Evolutionary conservation across 345 rosid species (phyloP), one percentile per base, ranked within the genome.

Genomic region (Pugionium cornutum): DNA sequence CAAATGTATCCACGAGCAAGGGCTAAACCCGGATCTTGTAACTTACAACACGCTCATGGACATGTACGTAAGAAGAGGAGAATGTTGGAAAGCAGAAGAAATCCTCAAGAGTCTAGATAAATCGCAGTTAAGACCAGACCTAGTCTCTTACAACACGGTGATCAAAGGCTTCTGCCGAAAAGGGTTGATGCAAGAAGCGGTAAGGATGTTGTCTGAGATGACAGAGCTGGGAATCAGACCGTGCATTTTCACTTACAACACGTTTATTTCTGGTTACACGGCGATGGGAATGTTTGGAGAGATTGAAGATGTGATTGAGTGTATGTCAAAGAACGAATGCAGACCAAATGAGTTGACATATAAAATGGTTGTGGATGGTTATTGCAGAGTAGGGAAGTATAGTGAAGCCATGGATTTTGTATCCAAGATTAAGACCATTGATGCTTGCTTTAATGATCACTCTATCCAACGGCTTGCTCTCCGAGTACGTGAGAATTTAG

Each of bases 31-130:
- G 0, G 88, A 92, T 83, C 84, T 92, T 25, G 76, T 89, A 68
- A 89, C 95, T 57, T 82, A 84, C 80, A 92, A 92, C 81, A 92
- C 83, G 78, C 79, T 89, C 71, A 92, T 92, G 85, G 96, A 89
- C 79, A 84, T 92, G 96, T 82, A 89, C 61, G 98, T 89, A 9
- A 74, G 95, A 67, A 79, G 73, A 0, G 88, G 96, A 71, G 88
- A 87, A 53, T 89, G 86, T 75, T 83, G 88, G 92, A 87, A 82
- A 78, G 95, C 98, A 0, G 98, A 92, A 76, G 91, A 87, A 62
- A 72, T 92, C 46, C 86, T 92, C 8, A 81, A 60, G 70, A 78
- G 63, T 40, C 65, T 92, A 55, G 70, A 74, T 4, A 75, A 34
- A 5, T 75, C 86, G 0, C 83, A 87, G 26, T 63, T 76, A 11